Conservation (phyloP, 129 eudicot species). For the Artemisia annua region DNA sequence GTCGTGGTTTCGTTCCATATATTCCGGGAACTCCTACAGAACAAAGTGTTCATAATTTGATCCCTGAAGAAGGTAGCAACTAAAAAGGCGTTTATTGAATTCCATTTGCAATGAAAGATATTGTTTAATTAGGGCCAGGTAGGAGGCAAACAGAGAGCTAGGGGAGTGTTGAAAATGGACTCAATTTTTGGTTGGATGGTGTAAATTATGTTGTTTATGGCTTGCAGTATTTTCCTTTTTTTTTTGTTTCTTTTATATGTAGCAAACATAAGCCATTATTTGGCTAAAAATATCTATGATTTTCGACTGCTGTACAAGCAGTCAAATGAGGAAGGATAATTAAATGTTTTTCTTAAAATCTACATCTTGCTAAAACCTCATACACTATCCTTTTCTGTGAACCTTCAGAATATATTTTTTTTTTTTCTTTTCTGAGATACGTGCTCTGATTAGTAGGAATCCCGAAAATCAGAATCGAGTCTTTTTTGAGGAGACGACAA, state of each 20-base stretch:
- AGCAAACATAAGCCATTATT: conserved; percentile 18
- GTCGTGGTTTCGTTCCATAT: conserved; percentile 71
- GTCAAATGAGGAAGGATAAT: background rate
- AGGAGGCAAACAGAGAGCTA: conserved; percentile 28
- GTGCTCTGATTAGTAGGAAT: too few relatives aligned
- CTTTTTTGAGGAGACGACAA: too few relatives aligned
- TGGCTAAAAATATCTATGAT: conserved; percentile 21
- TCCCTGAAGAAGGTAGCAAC: conserved; percentile 28
- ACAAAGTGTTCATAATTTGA: conserved; percentile 35
- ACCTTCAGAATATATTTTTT: background rate
- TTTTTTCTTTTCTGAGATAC: background rate
- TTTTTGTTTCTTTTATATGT: conserved; percentile 24
- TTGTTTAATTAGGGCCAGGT: conserved; percentile 18
- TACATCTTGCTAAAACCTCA: background rate
- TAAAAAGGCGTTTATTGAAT: background rate
- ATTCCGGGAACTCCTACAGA: conserved; percentile 74
- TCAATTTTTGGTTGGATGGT: conserved; percentile 33
- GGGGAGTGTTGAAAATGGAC: conserved; percentile 19
- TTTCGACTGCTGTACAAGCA: background rate
- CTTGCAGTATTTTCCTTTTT: conserved; percentile 12
- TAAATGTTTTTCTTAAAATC: background rate
- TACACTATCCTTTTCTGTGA: too few relatives aligned
- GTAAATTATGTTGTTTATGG: conserved; percentile 24
- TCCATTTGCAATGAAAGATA: background rate
- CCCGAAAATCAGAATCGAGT: too few relatives aligned